A percentile compares a stretch with the other conserved stretches of the same genome.
phyloP scores from a whole-genome alignment of 306 rosid genomes.

The Parietaria judaica region DNA sequence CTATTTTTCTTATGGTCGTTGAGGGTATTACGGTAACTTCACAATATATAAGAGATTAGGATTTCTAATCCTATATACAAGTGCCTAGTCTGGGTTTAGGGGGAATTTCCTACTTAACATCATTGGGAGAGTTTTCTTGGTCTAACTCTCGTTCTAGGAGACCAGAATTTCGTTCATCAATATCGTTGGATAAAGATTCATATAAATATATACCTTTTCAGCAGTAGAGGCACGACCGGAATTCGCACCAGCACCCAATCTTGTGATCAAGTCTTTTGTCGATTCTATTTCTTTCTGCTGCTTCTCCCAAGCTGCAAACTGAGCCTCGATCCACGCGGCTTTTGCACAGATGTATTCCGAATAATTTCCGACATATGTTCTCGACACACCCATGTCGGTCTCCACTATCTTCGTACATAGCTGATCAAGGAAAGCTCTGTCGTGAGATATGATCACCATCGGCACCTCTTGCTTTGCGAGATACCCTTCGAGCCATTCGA shows the following conservation, averaged over 20 bases:
- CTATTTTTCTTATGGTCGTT: too few relatives aligned
- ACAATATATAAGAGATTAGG: too few relatives aligned
- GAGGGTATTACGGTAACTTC: too few relatives aligned
- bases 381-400: constrained; percentile 90
- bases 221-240: constrained; percentile 97
- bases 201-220: constrained; percentile 56
- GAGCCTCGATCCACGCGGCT: constrained; percentile 85
- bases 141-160: too few relatives aligned
- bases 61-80: too few relatives aligned
- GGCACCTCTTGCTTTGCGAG: constrained; percentile 91
- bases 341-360: constrained; percentile 63
- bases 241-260: constrained; percentile 95
- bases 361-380: constrained; percentile 82
- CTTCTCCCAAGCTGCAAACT: constrained; percentile 94
- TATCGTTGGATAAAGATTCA: not conserved
- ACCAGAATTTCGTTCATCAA: too few relatives aligned
- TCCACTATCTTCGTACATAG: constrained; percentile 98
- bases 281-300: constrained; percentile 97
- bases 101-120: too few relatives aligned
- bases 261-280: constrained; percentile 62
- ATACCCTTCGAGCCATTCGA: constrained; percentile 95
- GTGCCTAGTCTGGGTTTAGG: too few relatives aligned
- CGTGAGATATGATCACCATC: constrained; percentile 96
- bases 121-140: too few relatives aligned
- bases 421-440: constrained; percentile 95